Conservation (phyloP, 352 stramenopile genomes). For the Phytophthora pluvialis region DNA sequence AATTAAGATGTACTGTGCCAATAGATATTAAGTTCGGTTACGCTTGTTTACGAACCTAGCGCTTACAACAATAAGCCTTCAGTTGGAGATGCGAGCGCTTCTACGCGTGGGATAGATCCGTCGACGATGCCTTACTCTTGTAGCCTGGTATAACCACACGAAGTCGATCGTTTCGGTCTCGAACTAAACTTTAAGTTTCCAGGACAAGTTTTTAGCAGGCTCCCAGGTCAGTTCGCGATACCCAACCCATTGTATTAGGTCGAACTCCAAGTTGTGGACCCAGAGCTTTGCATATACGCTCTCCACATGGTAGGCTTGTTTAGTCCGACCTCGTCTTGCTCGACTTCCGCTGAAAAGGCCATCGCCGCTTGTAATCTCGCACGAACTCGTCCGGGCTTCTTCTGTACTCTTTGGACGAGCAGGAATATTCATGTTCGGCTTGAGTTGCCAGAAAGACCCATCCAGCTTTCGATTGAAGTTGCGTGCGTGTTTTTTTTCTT, state of each 20-base stretch:
- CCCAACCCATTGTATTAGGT: slow-evolving; percentile 9
- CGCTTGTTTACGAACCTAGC: neutral
- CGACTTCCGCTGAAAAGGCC: neutral
- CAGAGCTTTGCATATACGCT: slow-evolving; percentile 4
- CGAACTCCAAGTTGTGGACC: slow-evolving; percentile 7
- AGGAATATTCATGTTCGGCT: neutral
- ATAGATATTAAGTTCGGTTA: neutral
- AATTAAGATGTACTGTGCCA: neutral
- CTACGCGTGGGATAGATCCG: too few relatives aligned
- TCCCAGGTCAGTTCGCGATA: slow-evolving; percentile 13
- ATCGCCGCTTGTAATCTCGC: neutral
- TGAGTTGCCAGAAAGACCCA: slow-evolving; percentile 1
- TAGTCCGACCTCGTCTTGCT: neutral
- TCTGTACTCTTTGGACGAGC: neutral
- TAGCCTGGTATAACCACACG: slow-evolving; percentile 12
- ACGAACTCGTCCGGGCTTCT: neutral
- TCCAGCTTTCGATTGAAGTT: slow-evolving; percentile 9
- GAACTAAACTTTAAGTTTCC: slow-evolving; percentile 5
- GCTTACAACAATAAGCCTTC: too few relatives aligned
- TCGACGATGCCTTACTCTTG: neutral
- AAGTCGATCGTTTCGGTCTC: neutral
- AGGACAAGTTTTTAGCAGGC: neutral
- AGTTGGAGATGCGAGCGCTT: neutral
- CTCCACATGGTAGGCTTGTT: neutral
- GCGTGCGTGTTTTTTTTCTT: neutral